phyloP scores from a whole-genome alignment of 805 yeast genomes.

The Candida oleophila region DNA sequence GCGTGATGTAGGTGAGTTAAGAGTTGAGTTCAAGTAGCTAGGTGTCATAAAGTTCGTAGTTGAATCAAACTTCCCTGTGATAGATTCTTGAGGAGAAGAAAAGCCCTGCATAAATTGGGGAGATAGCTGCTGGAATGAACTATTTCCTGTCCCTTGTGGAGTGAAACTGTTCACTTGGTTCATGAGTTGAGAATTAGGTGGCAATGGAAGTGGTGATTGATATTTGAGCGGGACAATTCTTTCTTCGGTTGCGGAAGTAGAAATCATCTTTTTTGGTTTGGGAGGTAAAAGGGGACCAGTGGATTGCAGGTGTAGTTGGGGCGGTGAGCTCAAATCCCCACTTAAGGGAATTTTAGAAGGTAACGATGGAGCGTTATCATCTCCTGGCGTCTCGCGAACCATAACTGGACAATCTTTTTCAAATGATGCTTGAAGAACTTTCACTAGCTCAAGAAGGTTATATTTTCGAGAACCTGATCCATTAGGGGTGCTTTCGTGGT shows the following conservation, averaged over 20 bases:
- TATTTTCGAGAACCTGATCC: slow-evolving; percentile 12
- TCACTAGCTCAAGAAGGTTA: slow-evolving; percentile 31
- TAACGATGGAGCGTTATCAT: slow-evolving; percentile 21
- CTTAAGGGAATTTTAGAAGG: slow-evolving; percentile 12
- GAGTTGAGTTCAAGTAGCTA: neutral
- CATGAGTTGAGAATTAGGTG: slow-evolving; percentile 6
- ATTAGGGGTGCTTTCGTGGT: slow-evolving; percentile 11
- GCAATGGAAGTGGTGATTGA: slow-evolving; percentile 31
- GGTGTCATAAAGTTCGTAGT: neutral
- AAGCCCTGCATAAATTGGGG: neutral
- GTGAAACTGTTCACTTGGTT: neutral
- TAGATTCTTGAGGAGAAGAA: neutral
- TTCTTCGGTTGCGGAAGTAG: slow-evolving; percentile 14
- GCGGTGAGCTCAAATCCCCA: neutral
- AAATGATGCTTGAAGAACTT: slow-evolving; percentile 33
- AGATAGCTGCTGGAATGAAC: neutral
- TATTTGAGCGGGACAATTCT: slow-evolving; percentile 23
- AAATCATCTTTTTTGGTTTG: slow-evolving; percentile 18
- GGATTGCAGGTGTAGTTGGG: neutral
- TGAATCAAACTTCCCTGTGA: neutral
- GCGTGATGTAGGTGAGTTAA: neutral
- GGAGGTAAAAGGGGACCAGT: slow-evolving; percentile 9
- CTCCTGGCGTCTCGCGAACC: neutral
- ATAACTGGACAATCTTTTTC: slow-evolving; percentile 46
- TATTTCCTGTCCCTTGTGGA: neutral